Evolutionary conservation across 164 flowering plant species (phyloP), one percentile per base, ranked within the genome.

Genomic region (Vitis amurensis): DNA sequence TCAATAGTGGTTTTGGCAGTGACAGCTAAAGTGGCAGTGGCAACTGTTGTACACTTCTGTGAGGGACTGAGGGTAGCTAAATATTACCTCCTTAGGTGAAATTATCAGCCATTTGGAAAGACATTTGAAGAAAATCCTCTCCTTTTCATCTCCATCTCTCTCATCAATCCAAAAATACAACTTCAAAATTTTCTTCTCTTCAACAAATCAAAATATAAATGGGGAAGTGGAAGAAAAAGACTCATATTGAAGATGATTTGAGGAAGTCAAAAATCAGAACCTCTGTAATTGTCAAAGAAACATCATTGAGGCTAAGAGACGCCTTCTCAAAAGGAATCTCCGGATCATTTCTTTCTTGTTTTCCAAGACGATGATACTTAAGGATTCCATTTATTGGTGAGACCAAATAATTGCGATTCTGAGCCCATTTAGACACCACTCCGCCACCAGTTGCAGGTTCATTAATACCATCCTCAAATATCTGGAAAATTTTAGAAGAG

Each of bases 381-480:
- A 96, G 89, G 60, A 72, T 84, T 64, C 97, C 99, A 81, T 96
- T 91, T 67, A 96, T 93, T 23, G 99, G 99, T 68, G 97, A 92
- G 50, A 96, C 88, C 79, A 96, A 75, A 71, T 87, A 96, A 31
- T 73, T 80, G 61, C 95, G 93, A 83, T 86, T 80, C 71, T 69
- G 59, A 74, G 97, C 89, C 98, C 99, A 88, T 44, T 59, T 50
- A 63, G 90, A 84, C 61, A 63, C 68, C 60, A 23, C 23, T 57
- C 67, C 77, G 68, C 23, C 53, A 68, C 64, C 77, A 50, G 76
- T 59, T 61, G 83, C 52, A 71, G 89, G 83, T 78, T 87, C 95
- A 71, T 84, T 90, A 55, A 96, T 91, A 65, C 99, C 98, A 77
- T 92, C 96, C 87, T 91, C 97, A 86, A 93, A 93, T 59, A 93